Evolutionary conservation across 2,329 filamentous ascomycete species (phyloP).

Genomic region (Simplicillium aogashimaense): DNA sequence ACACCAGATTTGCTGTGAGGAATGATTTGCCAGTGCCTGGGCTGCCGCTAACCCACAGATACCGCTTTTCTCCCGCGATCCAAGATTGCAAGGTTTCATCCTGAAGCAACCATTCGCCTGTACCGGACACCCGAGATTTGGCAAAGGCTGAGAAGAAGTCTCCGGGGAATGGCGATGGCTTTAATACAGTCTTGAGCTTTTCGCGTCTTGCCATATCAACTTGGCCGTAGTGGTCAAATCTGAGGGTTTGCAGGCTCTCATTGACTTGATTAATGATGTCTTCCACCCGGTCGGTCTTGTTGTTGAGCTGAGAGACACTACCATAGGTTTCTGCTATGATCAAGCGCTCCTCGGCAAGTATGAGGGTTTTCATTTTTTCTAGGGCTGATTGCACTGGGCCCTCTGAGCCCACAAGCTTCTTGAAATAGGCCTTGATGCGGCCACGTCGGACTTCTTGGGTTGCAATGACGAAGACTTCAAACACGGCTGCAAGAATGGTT

Average conservation of each 20-base stretch:
- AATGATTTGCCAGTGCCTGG: slow-evolving; percentile 37
- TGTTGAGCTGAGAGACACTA: slow-evolving; percentile 22
- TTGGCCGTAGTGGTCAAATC: slow-evolving; percentile 22
- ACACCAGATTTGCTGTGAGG: slow-evolving; percentile 31
- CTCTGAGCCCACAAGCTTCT: slow-evolving; percentile 26
- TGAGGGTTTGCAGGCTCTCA: slow-evolving; percentile 21
- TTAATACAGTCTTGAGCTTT: slow-evolving; percentile 26
- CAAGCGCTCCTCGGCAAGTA: slow-evolving; percentile 28
- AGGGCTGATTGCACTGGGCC: slow-evolving; percentile 28
- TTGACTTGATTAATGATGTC: slow-evolving; percentile 23
- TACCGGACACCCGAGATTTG: slow-evolving; percentile 26
- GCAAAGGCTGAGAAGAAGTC: slow-evolving; percentile 31
- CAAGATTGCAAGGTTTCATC: slow-evolving; percentile 28
- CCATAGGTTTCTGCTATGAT: slow-evolving; percentile 34
- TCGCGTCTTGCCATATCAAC: slow-evolving; percentile 22
- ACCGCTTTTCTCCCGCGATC: slow-evolving; percentile 24
- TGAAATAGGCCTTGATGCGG: slow-evolving; percentile 29
- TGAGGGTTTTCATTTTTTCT: slow-evolving; percentile 28
- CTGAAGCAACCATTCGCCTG: slow-evolving; percentile 34
- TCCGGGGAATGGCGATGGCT: slow-evolving; percentile 30
- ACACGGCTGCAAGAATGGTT: slow-evolving; percentile 29
- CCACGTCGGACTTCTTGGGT: slow-evolving; percentile 30
- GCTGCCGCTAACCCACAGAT: slow-evolving; percentile 33
- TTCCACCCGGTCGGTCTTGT: slow-evolving; percentile 24
- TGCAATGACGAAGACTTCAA: slow-evolving; percentile 33